Conservation (phyloP, 371 early-diverging fungal species). For the Apophysomyces variabilis region DNA sequence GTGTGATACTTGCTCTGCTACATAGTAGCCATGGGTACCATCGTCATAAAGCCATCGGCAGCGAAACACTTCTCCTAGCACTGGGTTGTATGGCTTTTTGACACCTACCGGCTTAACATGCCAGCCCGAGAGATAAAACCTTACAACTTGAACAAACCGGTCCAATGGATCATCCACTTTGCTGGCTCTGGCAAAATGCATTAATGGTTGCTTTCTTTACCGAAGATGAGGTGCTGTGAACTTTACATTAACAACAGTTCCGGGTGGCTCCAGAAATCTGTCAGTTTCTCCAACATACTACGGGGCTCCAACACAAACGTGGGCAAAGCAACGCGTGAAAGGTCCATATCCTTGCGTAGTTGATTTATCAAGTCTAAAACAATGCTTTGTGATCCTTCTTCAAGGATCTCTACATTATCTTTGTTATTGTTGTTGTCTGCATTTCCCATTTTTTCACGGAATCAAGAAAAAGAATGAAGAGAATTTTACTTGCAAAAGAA, state of each 20-base stretch:
- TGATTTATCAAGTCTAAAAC: constrained; percentile 85
- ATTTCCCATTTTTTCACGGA: constrained; percentile 6
- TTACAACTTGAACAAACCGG: constrained; percentile 88
- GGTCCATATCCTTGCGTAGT: constrained; percentile 88
- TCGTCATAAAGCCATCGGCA: constrained; percentile 77
- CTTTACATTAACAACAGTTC: constrained; percentile 83
- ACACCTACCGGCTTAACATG: constrained; percentile 97
- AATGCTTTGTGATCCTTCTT: constrained; percentile 87
- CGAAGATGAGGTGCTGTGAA: not conserved
- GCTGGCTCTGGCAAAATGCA: constrained; percentile 48
- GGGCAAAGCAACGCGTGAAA: constrained; percentile 90
- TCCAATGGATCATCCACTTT: constrained; percentile 72
- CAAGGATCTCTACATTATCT: constrained; percentile 80
- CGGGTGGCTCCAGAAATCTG: constrained; percentile 96
- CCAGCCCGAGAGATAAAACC: constrained; percentile 96
- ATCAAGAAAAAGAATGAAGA: constrained; percentile 7
- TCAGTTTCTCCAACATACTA: constrained; percentile 93
- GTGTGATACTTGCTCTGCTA: constrained; percentile 97
- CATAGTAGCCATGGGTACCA: constrained; percentile 76
- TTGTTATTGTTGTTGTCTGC: constrained; percentile 25
- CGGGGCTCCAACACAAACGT: constrained; percentile 97
- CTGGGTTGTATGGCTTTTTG: constrained; percentile 97
- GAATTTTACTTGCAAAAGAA: not conserved
- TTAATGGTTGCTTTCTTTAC: not conserved
- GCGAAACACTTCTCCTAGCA: constrained; percentile 93